Conservation (phyloP, 441 rosid genomes). For the Euphorbia schlechtendalii region DNA sequence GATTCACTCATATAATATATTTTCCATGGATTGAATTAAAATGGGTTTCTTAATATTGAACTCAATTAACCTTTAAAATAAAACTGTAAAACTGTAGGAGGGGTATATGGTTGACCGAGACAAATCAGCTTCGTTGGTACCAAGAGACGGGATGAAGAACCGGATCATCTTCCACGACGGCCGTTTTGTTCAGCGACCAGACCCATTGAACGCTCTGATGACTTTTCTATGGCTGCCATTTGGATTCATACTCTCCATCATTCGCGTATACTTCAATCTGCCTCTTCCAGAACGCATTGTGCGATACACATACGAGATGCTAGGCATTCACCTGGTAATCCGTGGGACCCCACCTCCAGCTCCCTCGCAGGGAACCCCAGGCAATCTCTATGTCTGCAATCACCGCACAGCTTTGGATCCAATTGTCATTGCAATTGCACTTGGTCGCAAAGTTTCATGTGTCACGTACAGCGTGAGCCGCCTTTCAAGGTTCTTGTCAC, state of each 20-base stretch:
- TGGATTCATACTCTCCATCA: conserved; percentile 71
- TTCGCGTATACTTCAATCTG: conserved; percentile 91
- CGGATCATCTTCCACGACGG: conserved; percentile 92
- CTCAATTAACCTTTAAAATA: too few relatives aligned
- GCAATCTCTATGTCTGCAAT: conserved; percentile 94
- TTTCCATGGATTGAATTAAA: too few relatives aligned
- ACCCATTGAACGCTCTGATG: conserved; percentile 62
- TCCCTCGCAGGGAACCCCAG: conserved; percentile 70
- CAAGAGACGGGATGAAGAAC: conserved; percentile 51
- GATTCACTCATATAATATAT: too few relatives aligned
- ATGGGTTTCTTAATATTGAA: too few relatives aligned
- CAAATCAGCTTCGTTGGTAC: conserved; percentile 53
- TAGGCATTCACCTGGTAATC: conserved; percentile 84
- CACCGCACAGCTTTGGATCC: conserved; percentile 96
- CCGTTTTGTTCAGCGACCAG: conserved; percentile 80
- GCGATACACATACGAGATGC: conserved; percentile 86
- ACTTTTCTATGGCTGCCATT: conserved; percentile 82
- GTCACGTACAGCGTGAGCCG: conserved; percentile 97
- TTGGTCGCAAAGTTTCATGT: conserved; percentile 84
- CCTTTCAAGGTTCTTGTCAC: conserved; percentile 76
- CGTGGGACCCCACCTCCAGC: conserved; percentile 77
- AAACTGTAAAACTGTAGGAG: conserved; percentile 41
- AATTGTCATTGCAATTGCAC: conserved; percentile 80
- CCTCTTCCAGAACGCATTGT: conserved; percentile 91
- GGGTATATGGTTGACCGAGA: conserved; percentile 89